A percentile compares a stretch with the other conserved stretches of the same genome.
Evolutionary conservation across 2,329 filamentous ascomycete species (phyloP).

Genomic region (Fusarium nisikadoi): DNA sequence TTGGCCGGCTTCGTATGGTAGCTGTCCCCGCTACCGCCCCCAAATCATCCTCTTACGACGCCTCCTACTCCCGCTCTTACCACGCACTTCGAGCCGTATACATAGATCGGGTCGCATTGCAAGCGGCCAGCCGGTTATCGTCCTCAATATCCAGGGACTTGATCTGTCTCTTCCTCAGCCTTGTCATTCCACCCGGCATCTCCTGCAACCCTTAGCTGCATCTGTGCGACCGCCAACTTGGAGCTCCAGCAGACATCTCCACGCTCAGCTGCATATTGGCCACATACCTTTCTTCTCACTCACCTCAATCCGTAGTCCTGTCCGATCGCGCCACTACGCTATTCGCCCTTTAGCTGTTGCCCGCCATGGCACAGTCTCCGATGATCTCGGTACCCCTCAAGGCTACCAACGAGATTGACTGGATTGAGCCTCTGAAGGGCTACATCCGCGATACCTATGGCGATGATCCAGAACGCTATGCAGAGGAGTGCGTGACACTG

Average conservation of each 20-base stretch:
- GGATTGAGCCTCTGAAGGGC: constrained; percentile 88
- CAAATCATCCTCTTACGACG: constrained; percentile 38
- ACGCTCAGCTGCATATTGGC: constrained; percentile 32
- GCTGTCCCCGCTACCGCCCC: constrained; percentile 36
- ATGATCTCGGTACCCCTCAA: constrained; percentile 96
- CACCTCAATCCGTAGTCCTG: constrained; percentile 24
- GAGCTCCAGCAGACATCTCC: constrained; percentile 18
- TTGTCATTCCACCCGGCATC: constrained; percentile 15
- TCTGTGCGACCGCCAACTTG: constrained; percentile 26
- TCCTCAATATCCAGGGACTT: constrained; percentile 19
- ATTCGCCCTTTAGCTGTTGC: constrained; percentile 16
- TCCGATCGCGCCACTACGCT: constrained; percentile 8
- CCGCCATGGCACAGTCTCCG: constrained; percentile 81
- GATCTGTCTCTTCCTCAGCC: constrained; percentile 16
- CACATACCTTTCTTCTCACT: constrained; percentile 20
- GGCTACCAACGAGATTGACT: constrained; percentile 97
- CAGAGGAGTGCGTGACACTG: constrained; percentile 92
- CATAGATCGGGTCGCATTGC: constrained; percentile 48
- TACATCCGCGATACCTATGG: constrained; percentile 96
- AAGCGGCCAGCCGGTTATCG: constrained; percentile 42
- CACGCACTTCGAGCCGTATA: constrained; percentile 32
- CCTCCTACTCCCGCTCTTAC: constrained; percentile 29
- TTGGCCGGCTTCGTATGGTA: constrained; percentile 14
- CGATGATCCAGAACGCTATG: constrained; percentile 95
- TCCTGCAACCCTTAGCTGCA: constrained; percentile 23